Base-by-base conservation (phyloP, 1,284 basidiomycete species). In the Filobasidium uniguttulatum region DNA sequence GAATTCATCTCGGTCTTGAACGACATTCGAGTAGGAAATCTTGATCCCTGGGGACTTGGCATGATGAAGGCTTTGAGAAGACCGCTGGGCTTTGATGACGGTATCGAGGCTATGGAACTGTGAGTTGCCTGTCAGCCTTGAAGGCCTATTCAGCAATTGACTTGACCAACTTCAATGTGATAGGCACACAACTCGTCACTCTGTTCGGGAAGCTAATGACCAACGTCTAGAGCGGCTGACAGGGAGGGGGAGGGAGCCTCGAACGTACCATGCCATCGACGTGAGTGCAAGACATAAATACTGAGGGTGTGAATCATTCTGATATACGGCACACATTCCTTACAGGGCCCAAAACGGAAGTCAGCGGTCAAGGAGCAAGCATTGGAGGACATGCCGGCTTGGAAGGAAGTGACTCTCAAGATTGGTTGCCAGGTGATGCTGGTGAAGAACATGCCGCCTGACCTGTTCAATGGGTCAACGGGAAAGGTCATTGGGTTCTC, bases 1-100 rank as follows among this genome's bases (percentile, higher is more conserved):
- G 64, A 23, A 19, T 93, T 94, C 57, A 78, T 94, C 48, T 77
- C 86, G 59, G 87, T 94, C 75, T 70, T 96, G 40, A 93, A 93
- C 61, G 81, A 87, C 62, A 85, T 93, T 79, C 80, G 89, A 15
- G 82, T 83, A 58, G 90, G 89, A 3, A 70, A 63, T n/a, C 68
- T 90, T 55, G 71, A 77, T 7, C 55, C 65, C 5, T 63, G 69
- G 5, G 82, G 82, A 0, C 76, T 82, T 49, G 52, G 64, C 5
- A 75, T 72, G 22, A 88, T 91, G 71, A 72, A 71, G 49, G 61
- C 66, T 1, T 71, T 93, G 6, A 72, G 75, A 3, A 75, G 85
- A n/a, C 56, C 58, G 12, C 57, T 70, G 17, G 9, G 34, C 7
- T 50, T 50, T 29, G 15, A 41, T 17, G 48, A 54, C 28, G 49